phyloP scores from a whole-genome alignment of 345 rosid genomes.

The Brassica carinata region DNA sequence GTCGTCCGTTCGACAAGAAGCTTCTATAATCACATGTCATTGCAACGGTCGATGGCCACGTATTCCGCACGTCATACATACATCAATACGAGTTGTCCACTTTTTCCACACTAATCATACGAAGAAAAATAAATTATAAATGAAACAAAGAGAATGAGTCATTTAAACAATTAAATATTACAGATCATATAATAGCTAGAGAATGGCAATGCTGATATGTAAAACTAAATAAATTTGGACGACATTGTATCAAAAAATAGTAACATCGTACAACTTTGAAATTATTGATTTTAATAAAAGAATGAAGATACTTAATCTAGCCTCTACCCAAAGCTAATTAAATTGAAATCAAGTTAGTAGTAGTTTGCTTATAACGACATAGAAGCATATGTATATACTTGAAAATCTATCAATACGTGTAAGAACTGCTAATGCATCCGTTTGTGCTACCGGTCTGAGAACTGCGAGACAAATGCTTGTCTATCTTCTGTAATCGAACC shows the following conservation, averaged over 20 bases:
- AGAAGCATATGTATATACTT: not conserved
- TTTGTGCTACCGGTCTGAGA: not conserved
- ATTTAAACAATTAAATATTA: not conserved
- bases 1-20: slow-evolving; percentile 37
- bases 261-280: not conserved
- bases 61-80: slow-evolving; percentile 30
- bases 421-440: not conserved
- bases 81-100: slow-evolving; percentile 14
- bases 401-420: not conserved
- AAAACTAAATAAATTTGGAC: not conserved
- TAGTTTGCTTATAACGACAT: not conserved
- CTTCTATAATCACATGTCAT: slow-evolving; percentile 30
- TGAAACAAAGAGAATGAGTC: not conserved
- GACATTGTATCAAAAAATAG: not conserved
- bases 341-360: not conserved
- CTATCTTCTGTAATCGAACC: not conserved
- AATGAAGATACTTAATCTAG: not conserved
- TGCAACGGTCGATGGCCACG: slow-evolving; percentile 19
- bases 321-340: not conserved
- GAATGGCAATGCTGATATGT: not conserved
- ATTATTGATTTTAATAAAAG: not conserved
- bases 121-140: not conserved
- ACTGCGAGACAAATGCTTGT: not conserved
- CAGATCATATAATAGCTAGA: not conserved
- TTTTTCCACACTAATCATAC: not conserved